phyloP scores from a whole-genome alignment of 805 yeast species.

The Torulaspora quercuum region DNA sequence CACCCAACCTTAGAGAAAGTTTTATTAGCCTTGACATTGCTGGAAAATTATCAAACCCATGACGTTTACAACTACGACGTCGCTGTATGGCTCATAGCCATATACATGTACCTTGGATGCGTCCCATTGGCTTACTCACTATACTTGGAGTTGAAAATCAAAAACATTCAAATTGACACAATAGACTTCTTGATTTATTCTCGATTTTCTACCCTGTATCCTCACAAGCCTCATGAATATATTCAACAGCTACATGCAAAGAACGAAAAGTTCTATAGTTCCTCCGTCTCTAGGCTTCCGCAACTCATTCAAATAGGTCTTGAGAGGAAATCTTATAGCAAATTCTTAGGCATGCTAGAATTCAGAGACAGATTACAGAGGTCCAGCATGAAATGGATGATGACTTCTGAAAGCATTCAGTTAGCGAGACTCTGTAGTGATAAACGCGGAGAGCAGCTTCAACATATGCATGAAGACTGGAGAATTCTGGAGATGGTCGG shows the following conservation, averaged over 20 bases:
- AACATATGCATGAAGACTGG: conserved; percentile 24
- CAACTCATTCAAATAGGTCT: conserved; percentile 52
- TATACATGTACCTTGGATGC: conserved; percentile 59
- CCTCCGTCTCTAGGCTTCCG: conserved; percentile 49
- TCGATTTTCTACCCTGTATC: conserved; percentile 46
- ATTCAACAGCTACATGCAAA: conserved; percentile 33
- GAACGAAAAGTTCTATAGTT: conserved; percentile 48
- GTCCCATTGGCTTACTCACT: conserved; percentile 47
- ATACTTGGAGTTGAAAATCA: conserved; percentile 57
- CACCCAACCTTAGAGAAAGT: conserved; percentile 28
- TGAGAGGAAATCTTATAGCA: conserved; percentile 58
- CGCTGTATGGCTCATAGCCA: conserved; percentile 63
- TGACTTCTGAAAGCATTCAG: conserved; percentile 23
- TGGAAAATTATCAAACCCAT: conserved; percentile 51
- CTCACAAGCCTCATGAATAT: conserved; percentile 39
- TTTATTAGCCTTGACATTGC: conserved; percentile 45
- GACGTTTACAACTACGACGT: conserved; percentile 75
- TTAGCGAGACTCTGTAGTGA: conserved; percentile 33
- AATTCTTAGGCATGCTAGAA: conserved; percentile 61
- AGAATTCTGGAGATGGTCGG: conserved; percentile 35
- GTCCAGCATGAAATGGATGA: conserved; percentile 47
- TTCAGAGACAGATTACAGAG: conserved; percentile 50
- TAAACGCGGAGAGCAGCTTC: conserved; percentile 22
- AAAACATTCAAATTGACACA: conserved; percentile 74
- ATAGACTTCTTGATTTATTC: conserved; percentile 52